Conservation (phyloP, 2,329 filamentous ascomycete genomes). For the Sarocladium kiliense region DNA sequence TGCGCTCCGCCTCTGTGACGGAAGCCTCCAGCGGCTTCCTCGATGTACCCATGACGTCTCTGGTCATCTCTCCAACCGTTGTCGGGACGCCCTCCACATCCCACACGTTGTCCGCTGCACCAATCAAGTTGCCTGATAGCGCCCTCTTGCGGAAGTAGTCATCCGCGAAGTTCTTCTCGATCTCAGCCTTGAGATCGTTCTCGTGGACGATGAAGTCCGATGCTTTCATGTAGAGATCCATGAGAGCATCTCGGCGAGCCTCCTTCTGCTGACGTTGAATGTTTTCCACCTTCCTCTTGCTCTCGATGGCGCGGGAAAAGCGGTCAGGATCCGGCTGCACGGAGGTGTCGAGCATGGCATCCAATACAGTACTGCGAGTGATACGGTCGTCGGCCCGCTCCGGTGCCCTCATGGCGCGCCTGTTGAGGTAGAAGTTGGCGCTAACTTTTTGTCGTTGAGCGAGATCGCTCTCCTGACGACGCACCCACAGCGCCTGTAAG, state of each 20-base stretch:
- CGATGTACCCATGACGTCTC: conserved; percentile 25
- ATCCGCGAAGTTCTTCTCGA: conserved; percentile 72
- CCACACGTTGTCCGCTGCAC: conserved; percentile 46
- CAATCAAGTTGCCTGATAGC: conserved; percentile 21
- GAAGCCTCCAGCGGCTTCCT: conserved; percentile 30
- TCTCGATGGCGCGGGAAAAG: conserved; percentile 45
- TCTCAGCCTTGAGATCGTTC: conserved; percentile 64
- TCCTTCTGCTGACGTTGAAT: conserved; percentile 30
- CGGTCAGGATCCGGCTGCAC: conserved; percentile 59
- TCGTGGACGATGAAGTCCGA: conserved; percentile 82
- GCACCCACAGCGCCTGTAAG: conserved; percentile 61
- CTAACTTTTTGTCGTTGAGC: conserved; percentile 32
- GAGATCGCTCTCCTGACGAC: conserved; percentile 47
- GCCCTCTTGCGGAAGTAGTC: conserved; percentile 41
- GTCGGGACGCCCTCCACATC: conserved; percentile 41
- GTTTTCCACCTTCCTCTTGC: conserved; percentile 31
- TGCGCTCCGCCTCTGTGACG: conserved; percentile 36
- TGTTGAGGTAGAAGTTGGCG: conserved; percentile 41
- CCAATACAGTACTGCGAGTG: conserved; percentile 62
- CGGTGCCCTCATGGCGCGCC: conserved; percentile 51
- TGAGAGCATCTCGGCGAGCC: conserved; percentile 62
- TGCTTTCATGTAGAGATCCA: conserved; percentile 87
- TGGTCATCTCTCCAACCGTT: conserved; percentile 40
- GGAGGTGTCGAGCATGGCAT: conserved; percentile 40
- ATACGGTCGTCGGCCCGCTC: conserved; percentile 72